Percentiles rank a stretch among this genome's conserved stretches.
phyloP scores from a whole-genome alignment of 176 grass and related monocot genomes.

The Eremochloa ophiuroides region DNA sequence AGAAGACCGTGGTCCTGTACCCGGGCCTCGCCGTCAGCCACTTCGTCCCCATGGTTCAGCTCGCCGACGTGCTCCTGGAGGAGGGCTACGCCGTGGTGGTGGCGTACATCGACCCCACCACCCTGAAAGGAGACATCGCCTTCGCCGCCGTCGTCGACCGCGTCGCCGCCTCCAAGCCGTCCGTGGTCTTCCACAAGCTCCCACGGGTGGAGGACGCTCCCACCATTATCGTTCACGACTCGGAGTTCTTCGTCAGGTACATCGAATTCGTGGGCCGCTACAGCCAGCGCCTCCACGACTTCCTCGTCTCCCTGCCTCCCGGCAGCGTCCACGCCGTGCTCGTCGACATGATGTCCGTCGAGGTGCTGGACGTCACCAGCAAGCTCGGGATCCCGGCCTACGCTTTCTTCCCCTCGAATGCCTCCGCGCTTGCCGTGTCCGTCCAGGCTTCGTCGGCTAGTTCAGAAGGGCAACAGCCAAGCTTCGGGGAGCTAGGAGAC shows the following conservation, averaged over 20 bases:
- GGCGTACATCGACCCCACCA: slow-evolving; percentile 26
- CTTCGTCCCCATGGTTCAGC: slow-evolving; percentile 42
- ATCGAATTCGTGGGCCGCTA: not conserved
- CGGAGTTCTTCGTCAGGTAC: not conserved
- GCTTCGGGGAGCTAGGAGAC: slow-evolving; percentile 29
- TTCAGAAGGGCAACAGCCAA: no score
- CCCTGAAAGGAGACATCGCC: not conserved
- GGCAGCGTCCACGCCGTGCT: not conserved
- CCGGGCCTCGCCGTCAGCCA: not conserved
- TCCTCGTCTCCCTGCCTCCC: slow-evolving; percentile 27
- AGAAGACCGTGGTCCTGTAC: not conserved
- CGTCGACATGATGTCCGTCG: not conserved
- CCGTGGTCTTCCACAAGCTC: slow-evolving; percentile 36
- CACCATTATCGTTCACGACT: not conserved
- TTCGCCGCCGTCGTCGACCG: slow-evolving; percentile 19
- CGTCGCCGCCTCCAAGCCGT: slow-evolving; percentile 17
- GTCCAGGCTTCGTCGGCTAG: not conserved
- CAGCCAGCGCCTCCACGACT: slow-evolving; percentile 15
- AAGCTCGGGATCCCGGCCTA: slow-evolving; percentile 38
- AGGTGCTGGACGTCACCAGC: slow-evolving; percentile 1
- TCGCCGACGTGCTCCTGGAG: slow-evolving; percentile 25
- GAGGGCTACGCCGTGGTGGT: slow-evolving; percentile 22
- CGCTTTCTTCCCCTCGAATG: slow-evolving; percentile 4
- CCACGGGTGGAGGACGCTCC: not conserved
- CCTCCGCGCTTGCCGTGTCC: not conserved